Base-by-base conservation (phyloP, 2,329 filamentous ascomycete species). In the Blumeriella jaapii region DNA sequence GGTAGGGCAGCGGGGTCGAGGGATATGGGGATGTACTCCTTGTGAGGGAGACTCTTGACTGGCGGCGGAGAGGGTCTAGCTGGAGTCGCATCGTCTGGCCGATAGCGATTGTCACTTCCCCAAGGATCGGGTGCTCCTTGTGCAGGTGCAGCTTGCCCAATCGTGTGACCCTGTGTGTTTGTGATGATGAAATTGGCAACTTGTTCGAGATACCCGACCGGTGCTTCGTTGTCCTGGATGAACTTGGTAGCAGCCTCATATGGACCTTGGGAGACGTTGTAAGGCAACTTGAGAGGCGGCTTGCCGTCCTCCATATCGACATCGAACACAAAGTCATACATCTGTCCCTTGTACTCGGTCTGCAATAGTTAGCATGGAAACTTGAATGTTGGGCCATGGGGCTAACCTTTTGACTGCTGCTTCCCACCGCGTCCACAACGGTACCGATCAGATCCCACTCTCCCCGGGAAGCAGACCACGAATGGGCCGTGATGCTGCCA, bases 271-370 rank as follows among this genome's bases (percentile, higher is more conserved):
- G 82, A 85, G 9, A 89, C 68, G 55, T 96, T 95, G 61, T 82
- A 96, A 0, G 89, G 86, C n/a, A 96, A 68, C 59, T 95, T 95
- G 29, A 96, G 65, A 0, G 89, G 76, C 9, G 89, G 87, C 53
- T 93, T 89, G 34, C 86, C 89, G 52, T 95, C 89, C 56, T 94
- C 84, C 43, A 95, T 93, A 50, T 94, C 87, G 16, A 95, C 87
- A 53, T 95, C 87, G 48, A 96, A 96, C 6, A 98, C 87, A 52
- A 81, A 95, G 55, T 98, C 91, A 56, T 93, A 98, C 42, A 89
- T 82, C 54, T 93, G 74, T 19, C 89, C 89, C 1, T 82, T 67
- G 54, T 89, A 80, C 39, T 78, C 69, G 6, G 75, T 45, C 46
- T 48, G 26, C 10, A 19, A n/a, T 24, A 2, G 17, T 38, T 28